phyloP scores from a whole-genome alignment of 768 basidiomycete species.

The Leccinum pellstonianum region DNA sequence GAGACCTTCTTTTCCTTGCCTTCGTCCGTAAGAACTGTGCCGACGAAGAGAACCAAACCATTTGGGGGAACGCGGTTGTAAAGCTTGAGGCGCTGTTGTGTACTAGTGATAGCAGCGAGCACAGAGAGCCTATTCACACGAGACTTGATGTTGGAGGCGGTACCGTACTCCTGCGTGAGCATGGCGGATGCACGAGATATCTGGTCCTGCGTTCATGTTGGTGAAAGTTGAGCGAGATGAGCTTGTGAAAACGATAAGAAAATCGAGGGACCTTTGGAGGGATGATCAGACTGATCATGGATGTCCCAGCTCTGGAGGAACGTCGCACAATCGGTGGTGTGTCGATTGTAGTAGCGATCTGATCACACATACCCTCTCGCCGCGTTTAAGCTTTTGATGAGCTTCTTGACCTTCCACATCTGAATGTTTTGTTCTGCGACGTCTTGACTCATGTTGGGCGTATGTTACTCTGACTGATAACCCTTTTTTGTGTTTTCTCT shows the following conservation, averaged over 20 bases:
- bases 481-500: slow-evolving; percentile 17
- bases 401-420: slow-evolving; percentile 99
- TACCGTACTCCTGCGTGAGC: slow-evolving; percentile 98
- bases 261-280: slow-evolving; percentile 74
- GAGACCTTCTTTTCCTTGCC: slow-evolving; percentile 99
- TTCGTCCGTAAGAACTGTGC: slow-evolving; percentile 96
- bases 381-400: slow-evolving; percentile 95
- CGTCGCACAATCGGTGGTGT: slow-evolving; percentile 23
- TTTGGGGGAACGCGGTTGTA: slow-evolving; percentile 97
- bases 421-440: slow-evolving; percentile 92
- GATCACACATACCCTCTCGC: slow-evolving; percentile 47
- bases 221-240: slow-evolving; percentile 1
- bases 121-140: slow-evolving; percentile 98
- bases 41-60: slow-evolving; percentile 96
- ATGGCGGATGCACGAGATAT: slow-evolving; percentile 92
- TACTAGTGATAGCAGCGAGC: slow-evolving; percentile 95
- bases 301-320: slow-evolving; percentile 78
- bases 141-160: slow-evolving; percentile 99
- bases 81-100: slow-evolving; percentile 94
- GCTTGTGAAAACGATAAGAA: slow-evolving; percentile 6
- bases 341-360: background rate
- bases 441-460: slow-evolving; percentile 75
- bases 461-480: slow-evolving; percentile 10
- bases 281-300: slow-evolving; percentile 98
- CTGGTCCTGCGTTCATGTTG: slow-evolving; percentile 64